Percentiles rank a stretch among this genome's conserved stretches.
Evolutionary conservation across 371 early-diverging fungal genomes (phyloP).

Genomic region (Entomophthora muscae): DNA sequence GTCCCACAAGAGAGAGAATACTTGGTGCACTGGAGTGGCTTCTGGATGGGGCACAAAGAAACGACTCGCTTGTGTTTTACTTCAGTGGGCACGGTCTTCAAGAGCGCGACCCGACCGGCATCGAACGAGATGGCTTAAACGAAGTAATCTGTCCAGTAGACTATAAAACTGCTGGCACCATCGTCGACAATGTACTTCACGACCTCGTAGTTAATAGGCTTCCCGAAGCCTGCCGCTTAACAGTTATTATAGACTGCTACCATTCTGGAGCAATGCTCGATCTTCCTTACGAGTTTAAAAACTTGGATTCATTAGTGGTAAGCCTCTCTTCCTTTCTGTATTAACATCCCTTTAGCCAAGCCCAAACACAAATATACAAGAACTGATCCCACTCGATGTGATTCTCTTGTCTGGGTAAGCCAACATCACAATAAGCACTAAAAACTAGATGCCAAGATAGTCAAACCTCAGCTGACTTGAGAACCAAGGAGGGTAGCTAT

Average conservation of each 20-base stretch:
- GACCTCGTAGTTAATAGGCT: conserved; percentile 36
- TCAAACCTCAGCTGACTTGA: too few relatives aligned
- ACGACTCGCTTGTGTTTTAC: conserved; percentile 49
- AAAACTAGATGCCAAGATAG: too few relatives aligned
- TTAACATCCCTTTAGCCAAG: too few relatives aligned
- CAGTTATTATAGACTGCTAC: too few relatives aligned
- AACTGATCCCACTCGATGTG: too few relatives aligned
- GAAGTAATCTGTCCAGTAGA: conserved; percentile 63
- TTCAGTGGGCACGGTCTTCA: conserved; percentile 61
- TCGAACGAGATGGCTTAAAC: conserved; percentile 47
- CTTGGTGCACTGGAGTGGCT: conserved; percentile 50
- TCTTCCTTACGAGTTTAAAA: conserved; percentile 68
- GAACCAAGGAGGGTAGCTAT: too few relatives aligned
- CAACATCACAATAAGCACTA: too few relatives aligned
- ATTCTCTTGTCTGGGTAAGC: too few relatives aligned
- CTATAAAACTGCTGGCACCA: conserved; percentile 34
- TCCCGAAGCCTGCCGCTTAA: conserved; percentile 61
- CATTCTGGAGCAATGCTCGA: conserved; percentile 75
- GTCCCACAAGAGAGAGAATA: conserved; percentile 54
- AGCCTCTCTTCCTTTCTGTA: too few relatives aligned
- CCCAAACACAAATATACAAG: too few relatives aligned
- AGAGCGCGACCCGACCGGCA: conserved; percentile 27
- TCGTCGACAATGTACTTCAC: conserved; percentile 54
- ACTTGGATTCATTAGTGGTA: too few relatives aligned
- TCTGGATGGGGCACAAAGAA: conserved; percentile 32